Percentiles rank a stretch among this genome's conserved stretches.
Evolutionary conservation across 495 filamentous ascomycete species (phyloP).

Genomic region (Staphylotrichum longicolle): DNA sequence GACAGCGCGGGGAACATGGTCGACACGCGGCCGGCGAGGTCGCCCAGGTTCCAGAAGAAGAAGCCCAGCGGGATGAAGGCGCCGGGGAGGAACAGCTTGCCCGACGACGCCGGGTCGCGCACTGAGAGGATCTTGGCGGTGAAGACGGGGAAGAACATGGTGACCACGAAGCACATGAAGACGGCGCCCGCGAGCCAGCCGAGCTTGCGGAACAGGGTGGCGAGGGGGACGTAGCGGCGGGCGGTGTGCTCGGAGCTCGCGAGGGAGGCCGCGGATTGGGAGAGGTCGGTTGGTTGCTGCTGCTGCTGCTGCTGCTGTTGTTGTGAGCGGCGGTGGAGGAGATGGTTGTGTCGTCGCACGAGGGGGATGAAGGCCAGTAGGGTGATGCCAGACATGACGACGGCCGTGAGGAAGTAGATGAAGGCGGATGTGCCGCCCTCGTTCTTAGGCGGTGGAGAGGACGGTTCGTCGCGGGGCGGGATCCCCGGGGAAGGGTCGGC

Average conservation of each 20-base stretch:
- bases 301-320: background rate
- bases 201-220: conserved; percentile 67
- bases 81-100: conserved; percentile 62
- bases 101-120: conserved; percentile 43
- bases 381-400: conserved; percentile 56
- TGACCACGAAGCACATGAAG: conserved; percentile 73
- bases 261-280: conserved; percentile 43
- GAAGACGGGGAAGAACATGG: conserved; percentile 95
- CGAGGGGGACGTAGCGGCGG: conserved; percentile 62
- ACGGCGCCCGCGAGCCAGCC: conserved; percentile 67
- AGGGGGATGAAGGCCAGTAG: conserved; percentile 57
- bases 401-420: conserved; percentile 87
- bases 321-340: conserved; percentile 39
- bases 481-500: conserved; percentile 17
- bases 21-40: conserved; percentile 71
- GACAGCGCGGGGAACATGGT: conserved; percentile 59
- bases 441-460: conserved; percentile 7
- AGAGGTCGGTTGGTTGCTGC: conserved; percentile 17
- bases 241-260: conserved; percentile 42
- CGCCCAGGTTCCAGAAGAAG: conserved; percentile 91
- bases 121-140: conserved; percentile 79
- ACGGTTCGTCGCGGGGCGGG: conserved; percentile 6
- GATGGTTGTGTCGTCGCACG: conserved; percentile 42
- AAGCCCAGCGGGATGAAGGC: conserved; percentile 89
- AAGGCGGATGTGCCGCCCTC: conserved; percentile 68